A percentile compares a stretch with the other conserved stretches of the same genome.
Conservation (phyloP, 192 early-diverging fungal species). For the Phycomyces blakesleeanus region DNA sequence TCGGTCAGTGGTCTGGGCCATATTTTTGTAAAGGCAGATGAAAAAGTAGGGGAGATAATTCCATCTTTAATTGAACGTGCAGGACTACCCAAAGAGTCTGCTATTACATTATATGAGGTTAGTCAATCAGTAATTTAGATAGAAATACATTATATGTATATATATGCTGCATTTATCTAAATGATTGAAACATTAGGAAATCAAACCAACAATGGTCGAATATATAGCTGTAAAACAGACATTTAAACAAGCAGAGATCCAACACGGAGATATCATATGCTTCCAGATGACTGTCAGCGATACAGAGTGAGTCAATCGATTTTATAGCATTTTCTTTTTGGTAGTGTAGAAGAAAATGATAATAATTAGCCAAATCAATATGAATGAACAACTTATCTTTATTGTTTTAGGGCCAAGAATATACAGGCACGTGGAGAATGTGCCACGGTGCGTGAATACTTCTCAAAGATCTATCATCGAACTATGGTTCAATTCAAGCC, state of each 20-base stretch:
- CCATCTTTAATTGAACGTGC: slow-evolving; percentile 52
- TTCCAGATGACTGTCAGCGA: slow-evolving; percentile 4
- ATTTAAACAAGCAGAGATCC: slow-evolving; percentile 8
- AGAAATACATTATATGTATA: neutral
- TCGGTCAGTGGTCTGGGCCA: slow-evolving; percentile 52
- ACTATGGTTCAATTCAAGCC: slow-evolving; percentile 72
- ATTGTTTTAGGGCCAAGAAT: slow-evolving; percentile 5
- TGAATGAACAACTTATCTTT: no score
- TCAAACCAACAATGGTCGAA: neutral
- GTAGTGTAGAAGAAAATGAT: neutral
- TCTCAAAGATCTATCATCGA: slow-evolving; percentile 67
- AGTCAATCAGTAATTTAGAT: no score
- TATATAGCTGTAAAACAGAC: neutral
- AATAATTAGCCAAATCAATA: no score
- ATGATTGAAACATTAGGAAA: neutral
- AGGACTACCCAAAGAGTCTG: slow-evolving; percentile 52
- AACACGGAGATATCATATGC: slow-evolving; percentile 17
- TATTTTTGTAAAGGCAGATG: slow-evolving; percentile 43
- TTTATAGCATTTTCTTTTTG: neutral
- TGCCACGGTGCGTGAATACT: slow-evolving; percentile 64
- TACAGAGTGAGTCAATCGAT: slow-evolving; percentile 7
- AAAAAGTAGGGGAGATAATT: slow-evolving; percentile 58
- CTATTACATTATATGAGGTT: slow-evolving; percentile 41
- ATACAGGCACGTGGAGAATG: slow-evolving; percentile 31
- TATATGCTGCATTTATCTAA: neutral